A percentile compares a stretch with the other conserved stretches of the same genome.
These are phyloP conservation scores for Colletotrichum lentis DNA, from an alignment of 2,329 filamentous ascomycete genomes.

Conservation along the genomic window DNA sequence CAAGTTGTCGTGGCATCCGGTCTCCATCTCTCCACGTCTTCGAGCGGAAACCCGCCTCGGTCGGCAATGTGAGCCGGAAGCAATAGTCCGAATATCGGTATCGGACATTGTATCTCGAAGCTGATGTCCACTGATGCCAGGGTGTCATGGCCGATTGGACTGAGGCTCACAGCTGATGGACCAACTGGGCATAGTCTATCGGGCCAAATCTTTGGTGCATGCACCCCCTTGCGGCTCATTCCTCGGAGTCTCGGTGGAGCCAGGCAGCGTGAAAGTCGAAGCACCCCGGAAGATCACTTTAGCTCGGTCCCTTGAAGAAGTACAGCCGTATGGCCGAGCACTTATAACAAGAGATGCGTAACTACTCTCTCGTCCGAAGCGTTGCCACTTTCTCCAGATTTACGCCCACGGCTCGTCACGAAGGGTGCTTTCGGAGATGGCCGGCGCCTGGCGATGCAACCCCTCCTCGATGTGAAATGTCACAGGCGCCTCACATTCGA, in stretches of 20 bases:
- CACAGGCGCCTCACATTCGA: background rate
- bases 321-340: no score
- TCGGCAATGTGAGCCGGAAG: background rate
- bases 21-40: background rate
- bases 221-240: constrained; percentile 22
- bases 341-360: no score
- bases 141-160: constrained; percentile 9
- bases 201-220: constrained; percentile 29
- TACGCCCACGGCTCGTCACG: background rate
- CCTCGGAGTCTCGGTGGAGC: constrained; percentile 15
- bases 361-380: no score
- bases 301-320: background rate
- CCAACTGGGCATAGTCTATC: constrained; percentile 30
- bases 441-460: background rate
- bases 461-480: background rate
- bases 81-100: background rate
- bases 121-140: background rate
- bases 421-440: background rate
- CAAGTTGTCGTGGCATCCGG: background rate
- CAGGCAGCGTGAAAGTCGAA: constrained; percentile 16
- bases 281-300: constrained; percentile 33
- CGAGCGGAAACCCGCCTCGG: no score
- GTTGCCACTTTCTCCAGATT: no score
- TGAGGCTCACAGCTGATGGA: constrained; percentile 20
- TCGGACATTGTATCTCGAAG: background rate